Base-by-base conservation (phyloP, 106 monocot species). In the Allium cepa region DNA sequence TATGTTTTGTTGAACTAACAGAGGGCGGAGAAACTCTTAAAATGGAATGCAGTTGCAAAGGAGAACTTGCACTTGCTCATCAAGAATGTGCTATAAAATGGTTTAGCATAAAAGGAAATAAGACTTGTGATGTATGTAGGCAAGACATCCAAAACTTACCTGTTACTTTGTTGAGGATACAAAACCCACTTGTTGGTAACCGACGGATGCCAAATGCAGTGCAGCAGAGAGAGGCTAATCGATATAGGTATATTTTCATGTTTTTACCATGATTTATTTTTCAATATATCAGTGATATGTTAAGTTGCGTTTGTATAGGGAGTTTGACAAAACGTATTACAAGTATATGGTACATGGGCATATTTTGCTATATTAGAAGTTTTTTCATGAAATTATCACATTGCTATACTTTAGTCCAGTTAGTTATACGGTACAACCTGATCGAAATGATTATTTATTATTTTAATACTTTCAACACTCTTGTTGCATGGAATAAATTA, bases 21-120 rank as follows among this genome's bases (percentile, higher is more conserved):
- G 99, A 93, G 69, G 93, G 89, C 48, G 97, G 99, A 27, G 99
- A 99, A 80, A 87, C 92, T 58, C 73, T 99, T 59, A 99, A 93
- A 78, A 81, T 93, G 93, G 93, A 99, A 57, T 99, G 99, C 64
- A 99, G 90, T 70, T 99, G 99, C 88, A 99, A 99, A 85, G 99
- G 99, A 56, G 93, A 90, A 57, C 90, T 99, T 26, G 99, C 93
- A 47, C 90, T 99, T 83, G 93, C 93, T 16, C 99, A 99, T 81
- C 84, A 90, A 87, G 93, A 99, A 5, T 99, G 99, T 78, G 90
- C 85, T 36, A 73, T 93, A 46, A 92, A 93, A 83, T 99, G 99
- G 99, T 99, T 99, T 78, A 93, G 87, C 71, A 90, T 93, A 17
- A 99, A 93, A 71, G 99, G 99, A 7, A 99, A 93, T 64, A 99